A percentile compares a stretch with the other conserved stretches of the same genome.
Evolutionary conservation across 2,329 filamentous ascomycete species (phyloP).

Genomic region (Fusarium sp.): DNA sequence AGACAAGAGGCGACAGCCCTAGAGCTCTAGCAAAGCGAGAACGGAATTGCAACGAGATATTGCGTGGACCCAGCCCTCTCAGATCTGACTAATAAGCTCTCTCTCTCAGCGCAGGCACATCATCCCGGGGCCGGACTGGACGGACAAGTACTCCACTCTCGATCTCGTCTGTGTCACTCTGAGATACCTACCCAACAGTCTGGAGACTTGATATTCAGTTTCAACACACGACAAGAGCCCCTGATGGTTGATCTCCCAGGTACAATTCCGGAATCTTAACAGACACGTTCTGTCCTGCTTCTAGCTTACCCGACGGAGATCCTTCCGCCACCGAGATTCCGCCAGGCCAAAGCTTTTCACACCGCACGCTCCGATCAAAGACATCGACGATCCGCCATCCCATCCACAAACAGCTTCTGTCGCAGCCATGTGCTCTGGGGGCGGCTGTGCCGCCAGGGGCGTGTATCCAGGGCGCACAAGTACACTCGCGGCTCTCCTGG

Average conservation of each 20-base stretch:
- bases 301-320: slow-evolving; percentile 26
- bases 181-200: slow-evolving; percentile 32
- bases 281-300: slow-evolving; percentile 19
- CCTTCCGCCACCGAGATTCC: slow-evolving; percentile 23
- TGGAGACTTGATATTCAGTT: neutral
- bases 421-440: slow-evolving; percentile 42
- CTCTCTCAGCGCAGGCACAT: slow-evolving; percentile 39
- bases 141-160: slow-evolving; percentile 25
- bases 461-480: slow-evolving; percentile 25
- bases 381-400: slow-evolving; percentile 21
- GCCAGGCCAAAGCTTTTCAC: slow-evolving; percentile 22
- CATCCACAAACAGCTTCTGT: slow-evolving; percentile 38
- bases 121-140: slow-evolving; percentile 45
- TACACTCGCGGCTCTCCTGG: slow-evolving; percentile 4
- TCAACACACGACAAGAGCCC: slow-evolving; percentile 7
- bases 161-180: slow-evolving; percentile 18
- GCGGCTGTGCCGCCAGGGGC: slow-evolving; percentile 26
- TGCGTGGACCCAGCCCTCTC: slow-evolving; percentile 24
- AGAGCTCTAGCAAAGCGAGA: slow-evolving; percentile 9
- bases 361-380: slow-evolving; percentile 27
- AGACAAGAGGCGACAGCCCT: slow-evolving; percentile 34
- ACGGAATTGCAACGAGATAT: slow-evolving; percentile 25
- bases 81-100: slow-evolving; percentile 43
- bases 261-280: slow-evolving; percentile 5
- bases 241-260: slow-evolving; percentile 8